These are phyloP conservation scores for Camellia japonica DNA, from an alignment of 148 eudicot genomes.

Conservation along the genomic window DNA sequence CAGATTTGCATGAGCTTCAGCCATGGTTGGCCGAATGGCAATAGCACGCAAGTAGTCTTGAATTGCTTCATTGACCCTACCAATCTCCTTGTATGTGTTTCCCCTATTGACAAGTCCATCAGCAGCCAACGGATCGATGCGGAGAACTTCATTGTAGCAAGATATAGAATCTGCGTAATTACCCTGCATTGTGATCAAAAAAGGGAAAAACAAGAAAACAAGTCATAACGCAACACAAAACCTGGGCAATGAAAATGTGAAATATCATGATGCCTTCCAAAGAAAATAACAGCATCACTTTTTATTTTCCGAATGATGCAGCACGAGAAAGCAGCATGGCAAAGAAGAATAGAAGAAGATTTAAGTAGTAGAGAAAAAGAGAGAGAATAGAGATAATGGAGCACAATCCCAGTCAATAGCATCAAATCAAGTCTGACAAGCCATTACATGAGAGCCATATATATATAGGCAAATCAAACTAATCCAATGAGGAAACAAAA, in stretches of 20 bases:
- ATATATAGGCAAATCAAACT: too few relatives aligned
- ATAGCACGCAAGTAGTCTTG: constrained; percentile 88
- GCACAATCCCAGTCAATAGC: too few relatives aligned
- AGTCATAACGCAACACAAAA: background rate
- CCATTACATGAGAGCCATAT: too few relatives aligned
- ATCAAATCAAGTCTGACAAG: too few relatives aligned
- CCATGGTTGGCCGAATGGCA: constrained; percentile 79
- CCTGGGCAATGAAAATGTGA: background rate
- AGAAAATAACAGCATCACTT: background rate
- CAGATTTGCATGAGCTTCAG: constrained; percentile 97
- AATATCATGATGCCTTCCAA: background rate
- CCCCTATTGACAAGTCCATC: constrained; percentile 93
- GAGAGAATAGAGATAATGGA: background rate
- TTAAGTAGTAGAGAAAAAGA: background rate
- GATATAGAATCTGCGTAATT: constrained; percentile 78
- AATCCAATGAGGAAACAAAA: too few relatives aligned
- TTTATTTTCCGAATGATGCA: background rate
- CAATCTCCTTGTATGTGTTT: constrained; percentile 86
- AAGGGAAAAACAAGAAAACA: background rate
- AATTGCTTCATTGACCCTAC: constrained; percentile 91
- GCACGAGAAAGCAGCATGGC: too few relatives aligned
- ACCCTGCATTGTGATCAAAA: constrained; percentile 50
- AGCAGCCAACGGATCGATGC: constrained; percentile 89
- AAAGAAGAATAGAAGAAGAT: too few relatives aligned
- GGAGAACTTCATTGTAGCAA: constrained; percentile 89